phyloP scores from a whole-genome alignment of 495 filamentous ascomycete genomes.

The Hypomontagnella submonticulosa region DNA sequence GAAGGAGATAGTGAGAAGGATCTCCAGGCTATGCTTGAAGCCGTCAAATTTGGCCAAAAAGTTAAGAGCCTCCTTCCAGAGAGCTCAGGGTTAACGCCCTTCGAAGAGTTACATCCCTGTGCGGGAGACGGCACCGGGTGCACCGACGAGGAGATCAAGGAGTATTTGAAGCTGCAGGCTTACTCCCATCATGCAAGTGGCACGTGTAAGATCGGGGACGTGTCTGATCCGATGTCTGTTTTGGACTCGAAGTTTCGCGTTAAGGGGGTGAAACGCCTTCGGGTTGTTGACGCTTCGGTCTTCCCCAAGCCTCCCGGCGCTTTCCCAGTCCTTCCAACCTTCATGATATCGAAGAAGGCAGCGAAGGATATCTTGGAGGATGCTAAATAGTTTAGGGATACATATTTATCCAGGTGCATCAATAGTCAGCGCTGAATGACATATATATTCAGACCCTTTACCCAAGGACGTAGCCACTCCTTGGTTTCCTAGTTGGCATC shows the following conservation, averaged over 20 bases:
- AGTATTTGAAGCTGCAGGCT: conserved; percentile 52
- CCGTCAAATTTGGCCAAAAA: conserved; percentile 53
- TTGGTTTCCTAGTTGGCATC: too few relatives aligned
- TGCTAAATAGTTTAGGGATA: background rate
- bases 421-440: too few relatives aligned
- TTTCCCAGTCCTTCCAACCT: conserved; percentile 69
- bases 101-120: conserved; percentile 49
- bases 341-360: conserved; percentile 69
- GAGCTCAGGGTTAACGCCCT: conserved; percentile 37
- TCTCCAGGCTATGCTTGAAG: conserved; percentile 59
- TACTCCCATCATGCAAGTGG: conserved; percentile 64
- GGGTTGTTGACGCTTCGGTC: conserved; percentile 67
- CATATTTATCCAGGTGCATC: too few relatives aligned
- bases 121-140: conserved; percentile 36
- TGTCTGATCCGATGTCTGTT: conserved; percentile 59
- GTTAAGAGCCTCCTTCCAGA: conserved; percentile 31
- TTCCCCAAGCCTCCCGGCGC: conserved; percentile 67
- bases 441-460: too few relatives aligned
- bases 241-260: conserved; percentile 65
- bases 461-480: too few relatives aligned
- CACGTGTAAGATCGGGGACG: conserved; percentile 65
- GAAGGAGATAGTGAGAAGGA: conserved; percentile 48
- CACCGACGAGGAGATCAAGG: conserved; percentile 49
- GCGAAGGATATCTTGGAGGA: conserved; percentile 63
- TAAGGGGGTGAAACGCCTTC: conserved; percentile 60